Percentiles rank a stretch among this genome's conserved stretches.
Conservation (phyloP, 2,329 filamentous ascomycete species). For the Juglanconis oblonga region DNA sequence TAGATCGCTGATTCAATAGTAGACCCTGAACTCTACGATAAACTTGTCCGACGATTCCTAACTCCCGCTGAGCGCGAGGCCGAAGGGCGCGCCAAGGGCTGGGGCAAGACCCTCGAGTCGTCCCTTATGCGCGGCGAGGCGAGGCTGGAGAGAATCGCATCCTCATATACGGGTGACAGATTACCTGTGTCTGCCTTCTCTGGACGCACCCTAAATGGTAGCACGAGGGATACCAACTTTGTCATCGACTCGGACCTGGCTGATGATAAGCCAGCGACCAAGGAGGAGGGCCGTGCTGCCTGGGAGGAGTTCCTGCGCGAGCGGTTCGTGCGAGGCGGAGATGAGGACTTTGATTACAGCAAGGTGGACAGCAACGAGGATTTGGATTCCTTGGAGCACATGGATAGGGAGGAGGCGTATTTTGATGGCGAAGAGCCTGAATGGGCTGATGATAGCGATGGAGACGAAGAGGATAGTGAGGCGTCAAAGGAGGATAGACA, state of each 20-base stretch:
- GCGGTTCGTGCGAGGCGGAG: conserved; percentile 71
- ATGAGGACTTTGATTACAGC: conserved; percentile 76
- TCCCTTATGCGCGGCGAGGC: conserved; percentile 75
- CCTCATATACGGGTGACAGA: conserved; percentile 29
- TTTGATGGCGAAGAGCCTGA: conserved; percentile 76
- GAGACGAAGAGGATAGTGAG: conserved; percentile 26
- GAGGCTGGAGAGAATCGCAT: conserved; percentile 59
- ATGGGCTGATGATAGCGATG: conserved; percentile 50
- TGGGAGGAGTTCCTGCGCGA: conserved; percentile 73
- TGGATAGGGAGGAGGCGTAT: conserved; percentile 70
- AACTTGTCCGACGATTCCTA: conserved; percentile 74
- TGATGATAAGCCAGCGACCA: conserved; percentile 46
- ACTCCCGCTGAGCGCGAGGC: conserved; percentile 68
- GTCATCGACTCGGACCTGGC: conserved; percentile 47
- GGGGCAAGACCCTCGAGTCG: conserved; percentile 74
- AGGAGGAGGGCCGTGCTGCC: conserved; percentile 63
- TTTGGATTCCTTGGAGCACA: conserved; percentile 60
- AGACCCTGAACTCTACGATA: conserved; percentile 81
- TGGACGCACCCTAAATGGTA: neutral
- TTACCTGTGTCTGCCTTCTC: conserved; percentile 28
- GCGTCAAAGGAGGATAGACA: conserved; percentile 22
- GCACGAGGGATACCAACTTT: conserved; percentile 19
- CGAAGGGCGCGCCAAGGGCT: conserved; percentile 72
- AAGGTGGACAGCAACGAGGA: conserved; percentile 69
- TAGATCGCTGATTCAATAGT: neutral